Evolutionary conservation across 2,329 filamentous ascomycete genomes (phyloP), one percentile per base, ranked within the genome.

Genomic region (Cercospora sp.): DNA sequence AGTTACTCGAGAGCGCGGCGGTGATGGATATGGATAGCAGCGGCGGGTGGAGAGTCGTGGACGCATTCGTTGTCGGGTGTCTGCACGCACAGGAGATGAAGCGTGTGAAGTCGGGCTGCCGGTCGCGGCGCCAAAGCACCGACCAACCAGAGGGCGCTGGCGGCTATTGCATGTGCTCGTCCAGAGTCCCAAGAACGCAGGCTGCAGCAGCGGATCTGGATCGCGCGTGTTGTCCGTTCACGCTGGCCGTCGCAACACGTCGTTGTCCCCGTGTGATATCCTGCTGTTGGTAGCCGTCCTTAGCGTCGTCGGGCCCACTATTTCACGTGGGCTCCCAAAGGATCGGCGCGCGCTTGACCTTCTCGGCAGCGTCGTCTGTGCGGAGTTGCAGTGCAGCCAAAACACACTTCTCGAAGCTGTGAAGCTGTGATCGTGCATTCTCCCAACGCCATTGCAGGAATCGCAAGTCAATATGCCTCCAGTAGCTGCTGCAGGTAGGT

Each of bases 391-490:
- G 16, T 30, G 28, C 55, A 23, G 28, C 55, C 55, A 36, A 42
- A 31, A 59, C 30, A 33, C n/a, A n/a, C 55, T 59, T 59, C 55
- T 33, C 9, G 55, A n/a, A n/a, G 28, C 28, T 13, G 30, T 20
- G 20, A 18, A 57, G 55, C 28, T 59, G 55, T 36, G 55, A 18
- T 12, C 55, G 55, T 59, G 55, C 55, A 59, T 59, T 6, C 8
- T 20, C 55, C 30, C 28, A 13, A 59, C 28, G 28, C 30, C 60
- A 31, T 48, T 53, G 39, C 28, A 20, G 63, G n/a, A 13, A 58
- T 30, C n/a, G 58, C 39, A 13, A 45, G 12, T 42, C 68, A 76
- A 68, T 16, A 78, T 78, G 76, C 76, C 76, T 67, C 76, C 76
- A 16, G 74, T 78, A 45, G 74, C 74, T 60, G 69, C 73, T 57